phyloP scores from a whole-genome alignment of 169 alveolate genomes.

The Plasmodium fragile region DNA sequence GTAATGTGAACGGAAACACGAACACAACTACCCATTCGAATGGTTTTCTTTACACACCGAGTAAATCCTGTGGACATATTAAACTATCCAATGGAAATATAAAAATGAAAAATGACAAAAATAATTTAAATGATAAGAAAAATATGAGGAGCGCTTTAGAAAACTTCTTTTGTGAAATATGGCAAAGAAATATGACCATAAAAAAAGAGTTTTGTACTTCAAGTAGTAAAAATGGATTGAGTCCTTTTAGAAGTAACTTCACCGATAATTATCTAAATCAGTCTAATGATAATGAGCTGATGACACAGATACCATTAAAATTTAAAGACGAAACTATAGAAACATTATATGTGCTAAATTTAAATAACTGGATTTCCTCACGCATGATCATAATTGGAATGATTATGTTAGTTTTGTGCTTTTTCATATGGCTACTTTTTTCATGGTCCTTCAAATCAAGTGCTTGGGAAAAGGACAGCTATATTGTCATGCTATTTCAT shows the following conservation, averaged over 20 bases:
- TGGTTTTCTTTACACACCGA: slow-evolving; percentile 9
- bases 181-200: slow-evolving; percentile 56
- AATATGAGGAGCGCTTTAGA: slow-evolving; percentile 3
- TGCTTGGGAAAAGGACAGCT: slow-evolving; percentile 53
- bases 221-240: slow-evolving; percentile 28
- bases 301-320: slow-evolving; percentile 78
- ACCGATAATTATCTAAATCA: slow-evolving; percentile 29
- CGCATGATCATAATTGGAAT: slow-evolving; percentile 67
- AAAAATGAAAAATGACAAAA: slow-evolving; percentile 26
- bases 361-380: slow-evolving; percentile 74
- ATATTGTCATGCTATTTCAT: slow-evolving; percentile 70
- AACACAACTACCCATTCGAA: neutral
- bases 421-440: slow-evolving; percentile 75
- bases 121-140: neutral
- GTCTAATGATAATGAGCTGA: slow-evolving; percentile 35
- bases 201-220: slow-evolving; percentile 16
- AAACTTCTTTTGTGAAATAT: slow-evolving; percentile 33
- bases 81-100: slow-evolving; percentile 27
- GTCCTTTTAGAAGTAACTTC: slow-evolving; percentile 37
- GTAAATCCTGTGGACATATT: slow-evolving; percentile 36
- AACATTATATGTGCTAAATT: slow-evolving; percentile 80
- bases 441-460: slow-evolving; percentile 65
- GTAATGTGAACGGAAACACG: neutral
- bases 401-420: slow-evolving; percentile 63
- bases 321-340: slow-evolving; percentile 79